Evolutionary conservation across 106 monocot genomes (phyloP).

Genomic region (Allium sativum): DNA sequence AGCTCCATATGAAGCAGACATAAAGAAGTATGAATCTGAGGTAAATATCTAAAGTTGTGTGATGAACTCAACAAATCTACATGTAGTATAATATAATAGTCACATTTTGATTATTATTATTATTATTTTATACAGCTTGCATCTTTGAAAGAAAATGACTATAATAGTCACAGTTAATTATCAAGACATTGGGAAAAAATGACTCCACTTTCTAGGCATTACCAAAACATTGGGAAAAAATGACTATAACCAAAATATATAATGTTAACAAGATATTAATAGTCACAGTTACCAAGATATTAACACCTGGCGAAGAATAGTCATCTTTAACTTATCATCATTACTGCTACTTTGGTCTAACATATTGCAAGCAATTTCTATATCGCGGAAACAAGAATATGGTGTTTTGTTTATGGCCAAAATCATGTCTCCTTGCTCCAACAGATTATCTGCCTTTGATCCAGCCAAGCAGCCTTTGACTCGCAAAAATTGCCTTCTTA

Average conservation of each 20-base stretch:
- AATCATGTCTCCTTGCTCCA: constrained; percentile 94
- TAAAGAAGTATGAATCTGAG: constrained; percentile 26
- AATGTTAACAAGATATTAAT: no score
- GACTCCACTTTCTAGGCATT: no score
- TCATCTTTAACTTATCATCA: constrained; percentile 50
- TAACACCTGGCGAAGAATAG: constrained; percentile 90
- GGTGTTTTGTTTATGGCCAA: constrained; percentile 80
- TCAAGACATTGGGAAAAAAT: no score
- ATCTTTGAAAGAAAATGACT: no score
- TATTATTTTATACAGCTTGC: constrained; percentile 13
- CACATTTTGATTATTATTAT: no score
- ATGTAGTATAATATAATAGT: no score
- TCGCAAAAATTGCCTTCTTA: constrained; percentile 78
- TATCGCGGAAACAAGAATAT: constrained; percentile 69
- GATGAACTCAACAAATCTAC: no score
- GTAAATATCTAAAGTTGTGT: constrained; percentile 5
- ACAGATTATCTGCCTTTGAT: constrained; percentile 65
- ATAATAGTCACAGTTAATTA: no score
- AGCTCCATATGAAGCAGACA: constrained; percentile 34
- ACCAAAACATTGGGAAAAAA: no score
- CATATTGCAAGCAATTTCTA: constrained; percentile 82
- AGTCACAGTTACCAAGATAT: no score
- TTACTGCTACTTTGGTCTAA: constrained; percentile 30
- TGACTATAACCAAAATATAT: no score
- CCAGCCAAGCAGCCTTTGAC: constrained; percentile 94